Percentiles rank a stretch among this genome's conserved stretches.
These are phyloP conservation scores for Ceriops zippeliana DNA, from an alignment of 345 rosid species.

Conservation along the genomic window DNA sequence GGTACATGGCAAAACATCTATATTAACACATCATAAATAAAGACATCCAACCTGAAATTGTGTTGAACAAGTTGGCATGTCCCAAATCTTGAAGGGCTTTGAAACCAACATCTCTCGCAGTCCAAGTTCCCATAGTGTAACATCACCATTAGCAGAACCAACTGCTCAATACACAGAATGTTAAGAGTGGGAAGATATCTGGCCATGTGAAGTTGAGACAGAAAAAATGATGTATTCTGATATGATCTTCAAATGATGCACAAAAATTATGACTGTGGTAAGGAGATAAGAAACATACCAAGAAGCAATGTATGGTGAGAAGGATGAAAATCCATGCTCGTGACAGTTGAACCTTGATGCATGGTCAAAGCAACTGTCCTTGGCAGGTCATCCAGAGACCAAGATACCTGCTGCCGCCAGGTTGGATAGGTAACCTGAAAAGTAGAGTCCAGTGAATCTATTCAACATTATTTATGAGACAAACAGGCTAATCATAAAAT, in stretches of 20 bases:
- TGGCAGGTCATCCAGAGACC: slow-evolving; percentile 83
- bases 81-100: slow-evolving; percentile 76
- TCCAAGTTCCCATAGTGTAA: slow-evolving; percentile 74
- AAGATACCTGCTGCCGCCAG: slow-evolving; percentile 52
- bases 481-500: slow-evolving; percentile 8
- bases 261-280: background rate
- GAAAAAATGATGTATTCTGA: background rate
- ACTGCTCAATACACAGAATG: slow-evolving; percentile 49
- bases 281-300: slow-evolving; percentile 41
- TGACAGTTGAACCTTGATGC: slow-evolving; percentile 73
- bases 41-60: slow-evolving; percentile 60
- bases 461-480: slow-evolving; percentile 5
- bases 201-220: background rate
- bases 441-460: slow-evolving; percentile 7
- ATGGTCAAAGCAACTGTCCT: slow-evolving; percentile 58
- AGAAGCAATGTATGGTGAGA: slow-evolving; percentile 61
- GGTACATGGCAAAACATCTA: background rate
- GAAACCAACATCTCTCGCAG: slow-evolving; percentile 60
- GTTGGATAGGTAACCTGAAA: slow-evolving; percentile 68
- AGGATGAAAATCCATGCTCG: slow-evolving; percentile 94
- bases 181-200: slow-evolving; percentile 6
- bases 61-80: slow-evolving; percentile 44
- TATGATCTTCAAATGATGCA: slow-evolving; percentile 2
- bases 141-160: slow-evolving; percentile 74
- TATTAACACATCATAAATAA: background rate